phyloP scores from a whole-genome alignment of 345 rosid genomes.

The Heritiera littoralis region DNA sequence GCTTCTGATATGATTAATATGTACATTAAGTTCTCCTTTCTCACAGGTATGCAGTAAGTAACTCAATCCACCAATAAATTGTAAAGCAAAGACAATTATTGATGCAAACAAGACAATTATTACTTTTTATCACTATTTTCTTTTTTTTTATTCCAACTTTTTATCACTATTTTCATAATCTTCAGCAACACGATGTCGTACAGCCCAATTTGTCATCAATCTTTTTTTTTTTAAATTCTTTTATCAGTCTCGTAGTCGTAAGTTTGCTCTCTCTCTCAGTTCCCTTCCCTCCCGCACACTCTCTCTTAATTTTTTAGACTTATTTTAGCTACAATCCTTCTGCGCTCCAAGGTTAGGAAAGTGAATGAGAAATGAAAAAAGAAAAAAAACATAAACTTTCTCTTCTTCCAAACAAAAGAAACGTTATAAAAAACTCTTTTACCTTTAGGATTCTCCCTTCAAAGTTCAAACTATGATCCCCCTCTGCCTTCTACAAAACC shows the following conservation, averaged over 20 bases:
- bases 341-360: constrained; percentile 31
- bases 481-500: not conserved
- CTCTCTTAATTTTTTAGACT: no score
- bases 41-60: not conserved
- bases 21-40: not conserved
- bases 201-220: not conserved
- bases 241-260: no score
- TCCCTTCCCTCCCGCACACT: no score
- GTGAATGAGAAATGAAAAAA: constrained; percentile 4
- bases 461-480: constrained; percentile 29
- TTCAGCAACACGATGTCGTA: constrained; percentile 16
- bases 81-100: constrained; percentile 15
- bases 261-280: no score
- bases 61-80: no score
- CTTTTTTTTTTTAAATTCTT: no score
- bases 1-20: not conserved
- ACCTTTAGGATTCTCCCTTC: no score
- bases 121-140: not conserved
- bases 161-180: not conserved
- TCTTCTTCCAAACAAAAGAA: constrained; percentile 59
- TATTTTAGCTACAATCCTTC: constrained; percentile 18
- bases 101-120: not conserved
- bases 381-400: constrained; percentile 38
- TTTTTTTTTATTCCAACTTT: not conserved
- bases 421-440: constrained; percentile 24